Evolutionary conservation across 148 eudicot species (phyloP).

Genomic region (Arctostaphylos glauca): DNA sequence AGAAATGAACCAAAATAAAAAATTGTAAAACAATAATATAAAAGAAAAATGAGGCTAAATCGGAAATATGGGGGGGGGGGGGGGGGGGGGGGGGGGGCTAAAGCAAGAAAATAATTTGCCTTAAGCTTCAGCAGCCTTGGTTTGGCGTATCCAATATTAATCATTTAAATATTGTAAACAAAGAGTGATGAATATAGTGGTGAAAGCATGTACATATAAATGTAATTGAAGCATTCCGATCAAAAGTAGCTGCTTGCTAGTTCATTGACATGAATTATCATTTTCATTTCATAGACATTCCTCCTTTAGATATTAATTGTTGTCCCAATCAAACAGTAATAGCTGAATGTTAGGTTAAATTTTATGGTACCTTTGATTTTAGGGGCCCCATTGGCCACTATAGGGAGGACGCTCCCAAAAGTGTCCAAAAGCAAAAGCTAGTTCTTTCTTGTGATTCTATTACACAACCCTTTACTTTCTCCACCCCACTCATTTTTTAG

Average conservation of each 20-base stretch:
- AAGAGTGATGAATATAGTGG: background rate
- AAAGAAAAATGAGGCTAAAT: no score
- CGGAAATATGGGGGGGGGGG: no score
- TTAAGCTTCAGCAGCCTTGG: no score
- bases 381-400: background rate
- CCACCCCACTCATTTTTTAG: background rate
- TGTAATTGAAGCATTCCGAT: background rate
- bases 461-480: background rate
- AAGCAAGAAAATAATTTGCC: no score
- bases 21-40: no score
- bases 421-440: constrained; percentile 21
- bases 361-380: constrained; percentile 8
- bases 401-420: constrained; percentile 25
- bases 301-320: background rate
- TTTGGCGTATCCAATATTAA: no score
- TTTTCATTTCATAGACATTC: no score
- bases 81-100: no score
- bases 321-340: constrained; percentile 23
- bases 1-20: no score
- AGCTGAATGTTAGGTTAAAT: constrained; percentile 18
- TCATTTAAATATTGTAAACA: background rate
- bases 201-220: background rate
- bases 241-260: background rate
- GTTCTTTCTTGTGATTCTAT: constrained; percentile 18
- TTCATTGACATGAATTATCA: no score